Evolutionary conservation across 805 yeast genomes (phyloP).

Genomic region (Jamesozyma piceae): DNA sequence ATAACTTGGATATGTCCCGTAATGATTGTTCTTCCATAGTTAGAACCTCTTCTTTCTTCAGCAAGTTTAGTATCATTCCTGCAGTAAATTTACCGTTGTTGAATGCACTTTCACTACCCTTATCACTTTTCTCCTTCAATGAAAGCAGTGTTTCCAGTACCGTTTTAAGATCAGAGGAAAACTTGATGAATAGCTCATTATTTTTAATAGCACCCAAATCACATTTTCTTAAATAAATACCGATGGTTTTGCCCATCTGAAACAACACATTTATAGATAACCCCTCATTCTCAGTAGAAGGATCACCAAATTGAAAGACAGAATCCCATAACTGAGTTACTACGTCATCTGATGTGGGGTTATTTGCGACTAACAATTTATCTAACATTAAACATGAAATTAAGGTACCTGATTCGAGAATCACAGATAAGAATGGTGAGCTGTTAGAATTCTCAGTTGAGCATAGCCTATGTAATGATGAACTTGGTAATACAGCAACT

Average conservation of each 20-base stretch:
- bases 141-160: conserved; percentile 13
- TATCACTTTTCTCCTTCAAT: conserved; percentile 13
- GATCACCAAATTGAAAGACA: conserved; percentile 17
- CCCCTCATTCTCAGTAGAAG: conserved; percentile 1
- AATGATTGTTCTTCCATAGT: conserved; percentile 12
- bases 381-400: conserved; percentile 22
- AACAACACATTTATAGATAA: conserved; percentile 18
- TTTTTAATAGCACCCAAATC: neutral
- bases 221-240: conserved; percentile 20
- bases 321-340: conserved; percentile 16
- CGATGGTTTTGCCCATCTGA: conserved; percentile 26
- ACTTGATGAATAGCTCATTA: conserved; percentile 10
- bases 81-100: conserved; percentile 28
- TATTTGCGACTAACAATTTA: conserved; percentile 18
- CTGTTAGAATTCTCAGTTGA: neutral
- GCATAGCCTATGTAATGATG: conserved; percentile 6
- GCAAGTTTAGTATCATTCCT: conserved; percentile 18
- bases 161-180: conserved; percentile 6
- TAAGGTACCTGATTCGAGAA: conserved; percentile 17
- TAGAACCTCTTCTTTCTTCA: conserved; percentile 3
- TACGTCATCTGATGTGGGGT: neutral
- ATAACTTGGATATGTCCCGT: conserved; percentile 4
- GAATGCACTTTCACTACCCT: conserved; percentile 19
- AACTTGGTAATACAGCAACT: conserved; percentile 22
- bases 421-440: conserved; percentile 6